Evolutionary conservation across 2,329 filamentous ascomycete genomes (phyloP), one percentile per base, ranked within the genome.

Genomic region (Dothideomycetes sp.): DNA sequence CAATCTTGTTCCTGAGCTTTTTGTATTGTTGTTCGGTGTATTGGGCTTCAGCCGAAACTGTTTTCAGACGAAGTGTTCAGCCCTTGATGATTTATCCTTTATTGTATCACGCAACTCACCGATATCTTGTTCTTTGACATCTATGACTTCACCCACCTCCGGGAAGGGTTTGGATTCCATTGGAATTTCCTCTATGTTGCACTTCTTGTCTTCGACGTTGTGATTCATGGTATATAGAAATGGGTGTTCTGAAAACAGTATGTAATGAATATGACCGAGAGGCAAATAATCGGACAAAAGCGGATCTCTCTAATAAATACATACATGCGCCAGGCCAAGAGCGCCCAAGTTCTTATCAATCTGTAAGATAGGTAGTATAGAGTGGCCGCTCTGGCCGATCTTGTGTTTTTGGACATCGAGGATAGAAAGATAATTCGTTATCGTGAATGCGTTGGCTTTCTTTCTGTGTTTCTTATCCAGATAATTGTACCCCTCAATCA

Each of bases 1-100:
- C 67, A 13, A 65, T 59, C 46, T 69, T 69, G 20, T 53, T 29
- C 16, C 53, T 43, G 3, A 55, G 33, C 9, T 45, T 46, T 33
- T 54, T 52, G 46, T 54, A 55, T 15, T 56, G 47, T 11, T 45
- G 51, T 3, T 50, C 47, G 2, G 49, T 49, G 24, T 54, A 65
- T 13, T 41, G n/a, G 22, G 29, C 13, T 18, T 41, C 37, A 4
- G 37, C 37, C 15, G 27, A 20, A 6, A 40, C 36, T 40, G 15
- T 10, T n/a, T 4, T 25, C 4, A n/a, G n/a, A n/a, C n/a, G n/a
- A n/a, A n/a, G n/a, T n/a, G n/a, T n/a, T n/a, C n/a, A n/a, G n/a
- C n/a, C n/a, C n/a, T n/a, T n/a, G n/a, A n/a, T n/a, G n/a, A n/a
- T 9, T 37, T n/a, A 31, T 31, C 29, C 16, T 13, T 9, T 16